Percentiles rank a stretch among this genome's conserved stretches.
phyloP scores from a whole-genome alignment of 768 basidiomycete species.

The Gloeostereum incarnatum region DNA sequence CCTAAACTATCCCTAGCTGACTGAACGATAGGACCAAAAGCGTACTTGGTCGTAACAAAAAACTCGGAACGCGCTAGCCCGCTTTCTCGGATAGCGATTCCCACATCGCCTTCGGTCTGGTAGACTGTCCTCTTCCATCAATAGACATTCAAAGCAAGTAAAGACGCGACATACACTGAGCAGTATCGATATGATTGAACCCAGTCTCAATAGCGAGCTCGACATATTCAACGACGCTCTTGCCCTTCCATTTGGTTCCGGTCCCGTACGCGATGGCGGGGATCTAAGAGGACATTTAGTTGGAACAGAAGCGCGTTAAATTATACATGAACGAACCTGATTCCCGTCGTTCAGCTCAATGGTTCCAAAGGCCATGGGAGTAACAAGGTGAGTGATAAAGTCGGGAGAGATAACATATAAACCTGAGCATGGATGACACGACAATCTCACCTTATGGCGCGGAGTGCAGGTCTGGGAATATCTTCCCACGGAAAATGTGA shows the following conservation, averaged over 20 bases:
- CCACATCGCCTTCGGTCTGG: constrained; percentile 23
- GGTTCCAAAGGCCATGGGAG: constrained; percentile 31
- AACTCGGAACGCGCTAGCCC: constrained; percentile 34
- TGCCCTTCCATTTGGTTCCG: constrained; percentile 16
- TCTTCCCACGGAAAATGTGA: no score
- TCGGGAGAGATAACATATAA: no score
- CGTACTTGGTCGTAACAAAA: constrained; percentile 51
- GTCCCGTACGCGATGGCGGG: constrained; percentile 58
- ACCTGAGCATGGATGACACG: no score
- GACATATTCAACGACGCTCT: constrained; percentile 44
- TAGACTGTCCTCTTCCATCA: constrained; percentile 19
- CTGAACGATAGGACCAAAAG: constrained; percentile 22
- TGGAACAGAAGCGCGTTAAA: background rate
- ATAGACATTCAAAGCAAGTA: background rate
- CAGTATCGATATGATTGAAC: constrained; percentile 58
- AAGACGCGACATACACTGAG: constrained; percentile 32
- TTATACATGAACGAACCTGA: constrained; percentile 15
- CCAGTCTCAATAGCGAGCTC: constrained; percentile 50
- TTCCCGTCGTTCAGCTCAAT: constrained; percentile 31
- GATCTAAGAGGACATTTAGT: constrained; percentile 25
- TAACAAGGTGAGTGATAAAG: no score
- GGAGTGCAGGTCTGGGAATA: no score
- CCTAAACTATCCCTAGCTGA: constrained; percentile 37
- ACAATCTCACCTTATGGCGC: no score
- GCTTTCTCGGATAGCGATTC: constrained; percentile 33